Evolutionary conservation across 208 protist species (phyloP), one percentile per base, ranked within the genome.

Genomic region (Willaertia magna): DNA sequence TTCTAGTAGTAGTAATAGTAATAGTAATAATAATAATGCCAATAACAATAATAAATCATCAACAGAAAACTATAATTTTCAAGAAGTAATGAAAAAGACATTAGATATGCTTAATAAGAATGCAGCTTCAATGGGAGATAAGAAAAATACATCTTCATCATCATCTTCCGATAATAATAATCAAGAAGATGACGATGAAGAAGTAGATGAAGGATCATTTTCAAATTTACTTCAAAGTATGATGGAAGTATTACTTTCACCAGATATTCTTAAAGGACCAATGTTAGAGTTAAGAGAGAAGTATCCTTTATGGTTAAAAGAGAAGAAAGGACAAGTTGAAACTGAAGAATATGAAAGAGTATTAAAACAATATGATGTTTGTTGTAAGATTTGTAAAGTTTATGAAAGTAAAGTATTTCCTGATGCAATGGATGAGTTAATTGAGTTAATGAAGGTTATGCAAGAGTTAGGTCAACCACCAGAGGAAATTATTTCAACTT

Each of bases 391-490:
- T 55, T 51, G 43, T 55, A 12, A 34, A 43, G 46, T 83, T 40
- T 83, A 83, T 55, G 78, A 83, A 42, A 47, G 12, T 0, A 30
- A 39, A 6, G 34, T 18, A 22, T 83, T 22, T 26, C 43, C 43
- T 39, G 46, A 83, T 30, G 40, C 34, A 59, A 30, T 55, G 34
- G 14, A 26, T 30, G 46, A 55, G 20, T 52, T 83, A 1, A 83
- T 83, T 12, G 78, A 83, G 4, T 42, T 83, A 3, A 83, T 83
- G 78, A 83, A 83, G 26, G 78, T 6, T 2, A 83, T 83, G 78
- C 78, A 83, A 42, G n/a, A 30, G 4, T 47, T 40, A n/a, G 78
- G 78, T 43, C 47, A 48, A 55, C 78, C 78, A n/a, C 78, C 78
- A 55, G 46, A 83, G 7, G 78, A 83, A 40, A 83, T 83, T 83